Conservation (phyloP, 345 rosid species). For the Brassica incana region DNA sequence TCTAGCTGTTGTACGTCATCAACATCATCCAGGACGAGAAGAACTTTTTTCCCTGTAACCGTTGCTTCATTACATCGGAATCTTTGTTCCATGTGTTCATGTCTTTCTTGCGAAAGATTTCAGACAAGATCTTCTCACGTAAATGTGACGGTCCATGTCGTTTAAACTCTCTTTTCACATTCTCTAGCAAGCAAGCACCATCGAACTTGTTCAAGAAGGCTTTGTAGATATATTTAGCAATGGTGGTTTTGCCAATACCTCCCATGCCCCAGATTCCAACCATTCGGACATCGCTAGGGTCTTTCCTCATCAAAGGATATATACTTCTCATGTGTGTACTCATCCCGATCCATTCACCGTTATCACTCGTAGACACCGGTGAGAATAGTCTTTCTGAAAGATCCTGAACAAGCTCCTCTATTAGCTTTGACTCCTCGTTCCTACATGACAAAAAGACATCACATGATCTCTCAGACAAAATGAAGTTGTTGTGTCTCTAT, state of each 20-base stretch:
- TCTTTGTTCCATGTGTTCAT: slow-evolving; percentile 6
- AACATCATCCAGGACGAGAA: slow-evolving; percentile 37
- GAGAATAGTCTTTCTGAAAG: slow-evolving; percentile 29
- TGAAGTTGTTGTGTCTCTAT: not conserved
- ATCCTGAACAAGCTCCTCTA: slow-evolving; percentile 34
- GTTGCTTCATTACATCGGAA: slow-evolving; percentile 25
- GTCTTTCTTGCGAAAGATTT: slow-evolving; percentile 17
- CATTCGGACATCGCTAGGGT: slow-evolving; percentile 19
- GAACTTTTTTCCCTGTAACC: slow-evolving; percentile 30
- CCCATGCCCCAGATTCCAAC: slow-evolving; percentile 54
- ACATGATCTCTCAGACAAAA: not conserved
- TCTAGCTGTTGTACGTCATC: slow-evolving; percentile 32
- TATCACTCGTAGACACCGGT: not conserved
- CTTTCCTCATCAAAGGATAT: slow-evolving; percentile 11
- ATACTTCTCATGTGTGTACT: slow-evolving; percentile 29
- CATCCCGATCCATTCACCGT: slow-evolving; percentile 38
- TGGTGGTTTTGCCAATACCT: slow-evolving; percentile 59
- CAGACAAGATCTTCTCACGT: slow-evolving; percentile 26
- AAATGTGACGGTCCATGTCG: slow-evolving; percentile 6
- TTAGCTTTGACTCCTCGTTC: slow-evolving; percentile 37
- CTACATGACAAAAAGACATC: slow-evolving; percentile 22
- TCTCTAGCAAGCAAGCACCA: slow-evolving; percentile 41
- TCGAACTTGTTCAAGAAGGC: slow-evolving; percentile 37
- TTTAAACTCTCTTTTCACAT: slow-evolving; percentile 43
- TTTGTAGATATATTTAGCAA: slow-evolving; percentile 44